A percentile compares a stretch with the other conserved stretches of the same genome.
These are phyloP conservation scores for Rosa lucieae DNA, from an alignment of 306 rosid genomes.

Conservation along the genomic window DNA sequence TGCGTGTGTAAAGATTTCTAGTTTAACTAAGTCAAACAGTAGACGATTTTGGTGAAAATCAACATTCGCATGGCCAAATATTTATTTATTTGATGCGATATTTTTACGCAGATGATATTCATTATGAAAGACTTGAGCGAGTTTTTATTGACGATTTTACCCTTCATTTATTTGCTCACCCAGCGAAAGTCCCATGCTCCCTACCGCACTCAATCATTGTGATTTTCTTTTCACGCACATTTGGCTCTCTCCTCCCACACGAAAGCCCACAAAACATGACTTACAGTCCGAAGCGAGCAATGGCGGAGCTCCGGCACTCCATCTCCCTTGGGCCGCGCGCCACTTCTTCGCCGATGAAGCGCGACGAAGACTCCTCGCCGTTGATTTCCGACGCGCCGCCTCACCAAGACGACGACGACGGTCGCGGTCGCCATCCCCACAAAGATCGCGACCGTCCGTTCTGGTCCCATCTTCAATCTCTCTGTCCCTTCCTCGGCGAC, in stretches of 20 bases:
- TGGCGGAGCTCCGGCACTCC: constrained; percentile 92
- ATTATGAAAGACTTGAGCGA: too few relatives aligned
- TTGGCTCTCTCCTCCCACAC: background rate
- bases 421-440: constrained; percentile 61
- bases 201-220: background rate
- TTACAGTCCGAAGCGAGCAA: constrained; percentile 56
- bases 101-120: too few relatives aligned
- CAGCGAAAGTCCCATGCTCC: background rate
- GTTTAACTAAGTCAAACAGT: too few relatives aligned
- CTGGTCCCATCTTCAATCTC: constrained; percentile 45
- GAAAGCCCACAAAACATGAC: constrained; percentile 22
- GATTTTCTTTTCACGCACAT: background rate
- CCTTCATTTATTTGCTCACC: background rate
- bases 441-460: constrained; percentile 80
- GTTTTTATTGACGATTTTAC: too few relatives aligned
- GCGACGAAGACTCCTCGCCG: constrained; percentile 75
- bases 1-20: too few relatives aligned
- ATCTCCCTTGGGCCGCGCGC: constrained; percentile 66
- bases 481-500: constrained; percentile 54
- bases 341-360: constrained; percentile 83
- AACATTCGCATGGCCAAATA: too few relatives aligned
- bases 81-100: too few relatives aligned
- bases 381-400: constrained; percentile 46
- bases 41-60: too few relatives aligned
- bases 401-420: constrained; percentile 47